phyloP scores from a whole-genome alignment of 2,329 filamentous ascomycete genomes.

The Bipolaris bicolor region DNA sequence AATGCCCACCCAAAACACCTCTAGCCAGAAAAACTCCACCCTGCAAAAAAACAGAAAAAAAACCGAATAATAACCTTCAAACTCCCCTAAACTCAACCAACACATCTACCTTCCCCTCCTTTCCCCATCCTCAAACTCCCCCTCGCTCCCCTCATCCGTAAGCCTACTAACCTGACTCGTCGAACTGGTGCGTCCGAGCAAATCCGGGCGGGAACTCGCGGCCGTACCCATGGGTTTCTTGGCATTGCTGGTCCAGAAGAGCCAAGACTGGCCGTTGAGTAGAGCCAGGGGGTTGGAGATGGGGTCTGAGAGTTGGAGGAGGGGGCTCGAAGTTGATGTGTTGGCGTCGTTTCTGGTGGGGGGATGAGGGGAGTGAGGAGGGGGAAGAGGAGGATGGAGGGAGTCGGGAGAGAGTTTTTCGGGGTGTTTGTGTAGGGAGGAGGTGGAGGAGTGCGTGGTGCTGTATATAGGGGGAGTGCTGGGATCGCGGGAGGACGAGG shows the following conservation, averaged over 20 bases:
- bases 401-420: neutral
- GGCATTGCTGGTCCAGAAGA: slow-evolving; percentile 57
- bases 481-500: slow-evolving; percentile 23
- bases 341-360: neutral
- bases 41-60: no score
- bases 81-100: neutral
- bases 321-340: slow-evolving; percentile 14
- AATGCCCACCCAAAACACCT: no score
- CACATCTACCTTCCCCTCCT: neutral
- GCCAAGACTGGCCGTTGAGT: slow-evolving; percentile 58
- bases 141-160: slow-evolving; percentile 34
- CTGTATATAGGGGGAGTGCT: slow-evolving; percentile 13
- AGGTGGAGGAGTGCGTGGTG: slow-evolving; percentile 15
- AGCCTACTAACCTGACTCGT: slow-evolving; percentile 66
- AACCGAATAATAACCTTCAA: neutral
- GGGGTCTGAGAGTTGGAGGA: slow-evolving; percentile 22
- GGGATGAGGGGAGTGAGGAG: no score
- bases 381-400: no score
- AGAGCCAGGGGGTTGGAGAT: slow-evolving; percentile 59
- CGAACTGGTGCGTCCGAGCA: slow-evolving; percentile 52
- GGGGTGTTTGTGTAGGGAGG: slow-evolving; percentile 9
- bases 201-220: slow-evolving; percentile 32
- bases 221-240: slow-evolving; percentile 2
- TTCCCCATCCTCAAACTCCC: neutral
- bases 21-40: no score